Percentiles rank a stretch among this genome's conserved stretches.
Evolutionary conservation across 2,329 filamentous ascomycete species (phyloP).

Genomic region (Thielaviopsis musarum): DNA sequence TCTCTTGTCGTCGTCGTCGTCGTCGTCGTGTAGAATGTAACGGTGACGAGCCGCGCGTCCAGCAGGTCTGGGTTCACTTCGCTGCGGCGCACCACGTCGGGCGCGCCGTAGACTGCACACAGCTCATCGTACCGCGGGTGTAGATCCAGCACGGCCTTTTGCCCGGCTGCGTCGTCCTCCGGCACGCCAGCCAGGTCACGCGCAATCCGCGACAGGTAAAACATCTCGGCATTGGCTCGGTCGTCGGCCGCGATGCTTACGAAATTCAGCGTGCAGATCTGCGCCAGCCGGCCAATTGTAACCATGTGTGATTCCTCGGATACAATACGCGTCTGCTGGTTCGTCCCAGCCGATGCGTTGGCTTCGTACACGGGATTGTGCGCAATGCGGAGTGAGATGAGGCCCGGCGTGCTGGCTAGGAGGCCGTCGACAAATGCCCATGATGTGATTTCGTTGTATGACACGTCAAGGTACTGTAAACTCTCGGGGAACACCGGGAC

Average conservation of each 20-base stretch:
- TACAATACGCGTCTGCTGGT: conserved; percentile 23
- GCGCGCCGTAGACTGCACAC: conserved; percentile 60
- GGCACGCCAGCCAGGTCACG: conserved; percentile 51
- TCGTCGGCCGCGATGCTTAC: conserved; percentile 55
- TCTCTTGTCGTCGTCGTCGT: too few relatives aligned
- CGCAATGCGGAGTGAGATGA: conserved; percentile 60
- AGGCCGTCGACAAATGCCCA: conserved; percentile 66
- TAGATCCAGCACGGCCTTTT: conserved; percentile 32
- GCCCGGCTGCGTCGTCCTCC: conserved; percentile 26
- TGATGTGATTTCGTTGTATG: conserved; percentile 48
- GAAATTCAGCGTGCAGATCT: conserved; percentile 56
- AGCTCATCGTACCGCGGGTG: conserved; percentile 62
- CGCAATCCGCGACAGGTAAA: conserved; percentile 74
- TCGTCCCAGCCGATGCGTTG: conserved; percentile 21
- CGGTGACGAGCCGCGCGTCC: conserved; percentile 57
- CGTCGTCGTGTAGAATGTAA: conserved; percentile 29
- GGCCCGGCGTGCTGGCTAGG: conserved; percentile 48
- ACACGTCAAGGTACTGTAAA: conserved; percentile 53
- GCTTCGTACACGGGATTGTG: conserved; percentile 68
- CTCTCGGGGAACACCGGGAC: conserved; percentile 33
- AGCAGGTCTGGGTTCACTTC: conserved; percentile 62
- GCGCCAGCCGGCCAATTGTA: conserved; percentile 56
- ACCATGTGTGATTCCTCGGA: conserved; percentile 76
- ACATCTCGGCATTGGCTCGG: conserved; percentile 76
- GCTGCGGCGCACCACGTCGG: conserved; percentile 39